Evolutionary conservation across 495 filamentous ascomycete species (phyloP).

Genomic region (Letharia lupina): DNA sequence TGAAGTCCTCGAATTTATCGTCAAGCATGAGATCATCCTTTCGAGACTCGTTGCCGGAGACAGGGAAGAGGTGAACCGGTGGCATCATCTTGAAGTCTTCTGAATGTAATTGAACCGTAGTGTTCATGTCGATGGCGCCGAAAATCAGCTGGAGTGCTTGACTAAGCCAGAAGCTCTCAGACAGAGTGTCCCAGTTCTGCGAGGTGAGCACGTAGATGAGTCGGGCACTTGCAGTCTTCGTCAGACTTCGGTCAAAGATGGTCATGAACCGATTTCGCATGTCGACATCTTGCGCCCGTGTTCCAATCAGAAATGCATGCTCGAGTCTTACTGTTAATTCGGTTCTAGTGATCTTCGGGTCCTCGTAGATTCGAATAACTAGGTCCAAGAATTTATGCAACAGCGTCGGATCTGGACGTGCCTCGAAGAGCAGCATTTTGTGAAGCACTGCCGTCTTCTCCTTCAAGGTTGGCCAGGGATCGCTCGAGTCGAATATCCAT

Average conservation of each 20-base stretch:
- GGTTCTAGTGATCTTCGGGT: conserved; percentile 85
- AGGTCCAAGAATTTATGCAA: conserved; percentile 88
- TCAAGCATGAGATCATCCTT: conserved; percentile 68
- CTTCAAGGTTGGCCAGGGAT: conserved; percentile 91
- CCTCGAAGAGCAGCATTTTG: conserved; percentile 96
- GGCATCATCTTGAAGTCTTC: conserved; percentile 77
- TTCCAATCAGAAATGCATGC: conserved; percentile 94
- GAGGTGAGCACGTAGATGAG: conserved; percentile 78
- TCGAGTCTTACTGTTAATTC: conserved; percentile 95
- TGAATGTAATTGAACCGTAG: conserved; percentile 59
- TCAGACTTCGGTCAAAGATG: conserved; percentile 88
- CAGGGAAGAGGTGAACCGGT: conserved; percentile 55
- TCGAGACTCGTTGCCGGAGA: conserved; percentile 59
- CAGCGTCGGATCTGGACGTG: conserved; percentile 69
- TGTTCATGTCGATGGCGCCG: conserved; percentile 80
- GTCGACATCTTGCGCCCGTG: conserved; percentile 85
- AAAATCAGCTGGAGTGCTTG: conserved; percentile 89
- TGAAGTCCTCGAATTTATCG: conserved; percentile 69
- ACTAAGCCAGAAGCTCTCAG: conserved; percentile 91
- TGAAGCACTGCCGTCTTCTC: conserved; percentile 95
- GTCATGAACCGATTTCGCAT: conserved; percentile 94
- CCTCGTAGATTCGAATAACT: conserved; percentile 95
- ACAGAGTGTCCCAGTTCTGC: conserved; percentile 96
- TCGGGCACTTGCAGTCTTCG: conserved; percentile 74
- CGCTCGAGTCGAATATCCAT: conserved; percentile 91